Conservation (phyloP, 1,139 yeast species). For the Geotrichum armillariae region DNA sequence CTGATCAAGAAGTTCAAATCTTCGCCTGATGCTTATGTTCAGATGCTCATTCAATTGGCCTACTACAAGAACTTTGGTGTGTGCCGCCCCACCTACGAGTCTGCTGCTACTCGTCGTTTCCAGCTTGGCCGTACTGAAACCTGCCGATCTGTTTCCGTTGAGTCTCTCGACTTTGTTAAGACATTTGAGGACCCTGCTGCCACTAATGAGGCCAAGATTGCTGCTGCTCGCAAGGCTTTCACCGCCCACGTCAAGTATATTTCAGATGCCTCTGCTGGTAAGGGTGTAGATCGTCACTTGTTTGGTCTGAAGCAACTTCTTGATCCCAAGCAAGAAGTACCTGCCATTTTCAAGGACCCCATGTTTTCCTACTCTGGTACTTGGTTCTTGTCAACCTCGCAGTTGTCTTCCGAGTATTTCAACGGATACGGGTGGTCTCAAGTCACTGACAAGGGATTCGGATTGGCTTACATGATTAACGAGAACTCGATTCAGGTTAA, state of each 20-base stretch:
- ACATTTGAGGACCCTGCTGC: slow-evolving; percentile 69
- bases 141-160: slow-evolving; percentile 82
- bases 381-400: slow-evolving; percentile 90
- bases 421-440: slow-evolving; percentile 98
- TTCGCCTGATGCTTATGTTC: slow-evolving; percentile 79
- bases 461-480: slow-evolving; percentile 91
- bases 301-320: slow-evolving; percentile 83
- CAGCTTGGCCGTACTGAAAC: slow-evolving; percentile 96
- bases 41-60: slow-evolving; percentile 77
- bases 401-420: slow-evolving; percentile 82
- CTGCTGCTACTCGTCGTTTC: slow-evolving; percentile 90
- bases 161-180: slow-evolving; percentile 69
- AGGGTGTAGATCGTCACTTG: slow-evolving; percentile 92
- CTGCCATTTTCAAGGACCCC: slow-evolving; percentile 76
- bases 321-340: slow-evolving; percentile 58
- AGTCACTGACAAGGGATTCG: slow-evolving; percentile 91
- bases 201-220: slow-evolving; percentile 57
- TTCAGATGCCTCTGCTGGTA: slow-evolving; percentile 77
- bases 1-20: slow-evolving; percentile 72
- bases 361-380: slow-evolving; percentile 70
- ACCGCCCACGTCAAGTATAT: slow-evolving; percentile 75
- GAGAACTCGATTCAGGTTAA: slow-evolving; percentile 84
- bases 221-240: slow-evolving; percentile 71
- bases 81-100: slow-evolving; percentile 89
- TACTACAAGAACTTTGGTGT: slow-evolving; percentile 81